Percentiles rank a stretch among this genome's conserved stretches.
These are phyloP conservation scores for Xylaria multiplex DNA, from an alignment of 2,329 filamentous ascomycete species.

Conservation along the genomic window DNA sequence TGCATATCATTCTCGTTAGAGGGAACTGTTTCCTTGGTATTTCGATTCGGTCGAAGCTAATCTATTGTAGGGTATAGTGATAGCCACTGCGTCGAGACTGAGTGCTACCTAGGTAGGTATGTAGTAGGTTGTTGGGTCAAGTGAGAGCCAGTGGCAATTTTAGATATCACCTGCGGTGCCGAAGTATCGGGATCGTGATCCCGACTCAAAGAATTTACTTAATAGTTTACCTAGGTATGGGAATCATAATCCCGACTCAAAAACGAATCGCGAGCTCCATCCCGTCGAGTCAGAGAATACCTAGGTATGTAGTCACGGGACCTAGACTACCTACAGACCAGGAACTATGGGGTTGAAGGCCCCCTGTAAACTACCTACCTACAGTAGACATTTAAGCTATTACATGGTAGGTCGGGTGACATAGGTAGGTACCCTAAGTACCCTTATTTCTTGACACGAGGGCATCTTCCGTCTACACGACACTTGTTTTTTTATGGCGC, in stretches of 20 bases:
- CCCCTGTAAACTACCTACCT: neutral
- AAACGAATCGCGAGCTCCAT: slow-evolving; percentile 19
- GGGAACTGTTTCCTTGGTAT: slow-evolving; percentile 3
- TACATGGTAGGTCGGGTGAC: slow-evolving; percentile 11
- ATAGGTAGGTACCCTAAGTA: neutral
- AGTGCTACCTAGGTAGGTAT: neutral
- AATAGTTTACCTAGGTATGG: neutral
- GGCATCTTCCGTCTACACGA: neutral
- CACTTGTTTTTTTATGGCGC: neutral
- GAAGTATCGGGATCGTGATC: too few species aligned
- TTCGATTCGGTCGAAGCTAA: slow-evolving; percentile 11
- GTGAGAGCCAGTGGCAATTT: neutral
- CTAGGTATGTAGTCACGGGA: slow-evolving; percentile 2
- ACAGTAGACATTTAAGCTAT: neutral
- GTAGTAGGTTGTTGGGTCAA: neutral
- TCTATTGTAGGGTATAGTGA: slow-evolving; percentile 4
- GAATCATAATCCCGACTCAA: slow-evolving; percentile 13
- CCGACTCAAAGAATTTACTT: too few species aligned
- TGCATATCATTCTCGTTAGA: neutral
- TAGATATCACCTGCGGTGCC: neutral
- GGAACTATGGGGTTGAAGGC: neutral
- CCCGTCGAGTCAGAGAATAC: too few species aligned
- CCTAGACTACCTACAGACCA: neutral
- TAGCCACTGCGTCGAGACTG: slow-evolving; percentile 7
- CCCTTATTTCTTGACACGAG: slow-evolving; percentile 8